phyloP scores from a whole-genome alignment of 2,329 filamentous ascomycete species.

The Cordyceps javanica region DNA sequence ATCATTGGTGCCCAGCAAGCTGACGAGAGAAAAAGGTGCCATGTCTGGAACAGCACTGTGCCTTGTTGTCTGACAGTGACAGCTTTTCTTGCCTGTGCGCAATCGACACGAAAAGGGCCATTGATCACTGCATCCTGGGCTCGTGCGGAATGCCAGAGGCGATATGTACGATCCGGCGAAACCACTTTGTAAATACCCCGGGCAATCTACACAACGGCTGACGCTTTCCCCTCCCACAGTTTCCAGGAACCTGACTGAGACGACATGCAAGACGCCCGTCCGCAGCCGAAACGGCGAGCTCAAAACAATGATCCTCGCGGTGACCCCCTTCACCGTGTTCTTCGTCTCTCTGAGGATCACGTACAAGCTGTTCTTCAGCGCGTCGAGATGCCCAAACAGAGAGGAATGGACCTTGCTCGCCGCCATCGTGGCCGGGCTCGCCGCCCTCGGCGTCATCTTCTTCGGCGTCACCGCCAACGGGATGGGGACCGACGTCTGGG shows the following conservation, averaged over 20 bases:
- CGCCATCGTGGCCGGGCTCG: conserved; percentile 22
- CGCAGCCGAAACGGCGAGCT: background rate
- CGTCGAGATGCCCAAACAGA: conserved; percentile 22
- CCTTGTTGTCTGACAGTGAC: background rate
- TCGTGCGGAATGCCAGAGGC: background rate
- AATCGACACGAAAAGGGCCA: background rate
- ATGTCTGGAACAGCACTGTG: background rate
- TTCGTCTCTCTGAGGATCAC: conserved; percentile 23
- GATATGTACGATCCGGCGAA: background rate
- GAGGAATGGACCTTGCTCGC: conserved; percentile 31
- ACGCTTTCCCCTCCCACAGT: background rate
- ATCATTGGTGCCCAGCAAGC: background rate
- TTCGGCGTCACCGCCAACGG: conserved; percentile 28
- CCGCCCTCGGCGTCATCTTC: conserved; percentile 25
- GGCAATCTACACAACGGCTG: background rate
- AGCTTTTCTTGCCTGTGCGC: background rate
- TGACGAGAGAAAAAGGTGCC: background rate
- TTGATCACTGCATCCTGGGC: background rate
- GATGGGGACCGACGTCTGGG: conserved; percentile 41
- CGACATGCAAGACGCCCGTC: conserved; percentile 4
- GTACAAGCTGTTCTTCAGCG: conserved; percentile 28
- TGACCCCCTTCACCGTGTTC: conserved; percentile 16
- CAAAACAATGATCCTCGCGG: background rate
- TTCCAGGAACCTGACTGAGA: conserved; percentile 1
- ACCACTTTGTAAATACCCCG: no score